phyloP scores from a whole-genome alignment of 225 moss, liverwort and hornwort genomes.

The Takakia lepidozioides region DNA sequence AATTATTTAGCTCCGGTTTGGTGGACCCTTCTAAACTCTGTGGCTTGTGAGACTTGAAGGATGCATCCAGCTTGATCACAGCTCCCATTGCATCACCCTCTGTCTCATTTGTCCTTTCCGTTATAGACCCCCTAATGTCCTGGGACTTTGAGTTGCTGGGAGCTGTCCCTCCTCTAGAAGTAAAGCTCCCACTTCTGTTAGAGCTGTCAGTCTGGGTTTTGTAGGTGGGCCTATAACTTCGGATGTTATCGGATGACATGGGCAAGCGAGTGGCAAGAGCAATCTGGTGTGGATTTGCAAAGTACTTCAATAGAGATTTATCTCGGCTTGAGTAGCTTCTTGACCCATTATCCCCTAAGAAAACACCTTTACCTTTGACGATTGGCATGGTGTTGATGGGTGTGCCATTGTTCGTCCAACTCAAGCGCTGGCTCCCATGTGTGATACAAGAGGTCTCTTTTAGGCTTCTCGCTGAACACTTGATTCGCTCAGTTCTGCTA shows the following conservation, averaged over 20 bases:
- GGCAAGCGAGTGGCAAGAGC: slow-evolving; percentile 16
- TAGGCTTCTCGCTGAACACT: too few relatives aligned
- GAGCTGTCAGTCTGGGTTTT: too few relatives aligned
- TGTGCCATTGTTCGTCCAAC: too few relatives aligned
- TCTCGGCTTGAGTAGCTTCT: too few relatives aligned
- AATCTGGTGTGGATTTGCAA: slow-evolving; percentile 17
- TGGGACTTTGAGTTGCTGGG: slow-evolving; percentile 25
- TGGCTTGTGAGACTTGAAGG: slow-evolving; percentile 14
- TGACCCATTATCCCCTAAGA: too few relatives aligned
- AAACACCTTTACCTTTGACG: too few relatives aligned
- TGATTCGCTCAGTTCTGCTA: too few relatives aligned
- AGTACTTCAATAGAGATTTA: too few relatives aligned
- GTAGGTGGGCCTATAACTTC: too few relatives aligned
- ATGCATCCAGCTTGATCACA: slow-evolving; percentile 17
- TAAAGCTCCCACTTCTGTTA: slow-evolving; percentile 17
- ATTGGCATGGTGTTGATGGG: too few relatives aligned
- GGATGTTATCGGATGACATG: neutral
- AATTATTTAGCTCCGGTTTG: neutral
- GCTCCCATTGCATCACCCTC: slow-evolving; percentile 4
- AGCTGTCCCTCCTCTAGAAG: slow-evolving; percentile 21
- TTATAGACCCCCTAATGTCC: neutral
- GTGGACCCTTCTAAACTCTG: slow-evolving; percentile 14
- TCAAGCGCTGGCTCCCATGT: too few relatives aligned
- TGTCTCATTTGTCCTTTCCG: slow-evolving; percentile 10
- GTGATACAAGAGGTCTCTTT: too few relatives aligned